Percentiles rank a stretch among this genome's conserved stretches.
These are phyloP conservation scores for Penicillium canariense DNA, from an alignment of 495 filamentous ascomycete genomes.

Conservation along the genomic window DNA sequence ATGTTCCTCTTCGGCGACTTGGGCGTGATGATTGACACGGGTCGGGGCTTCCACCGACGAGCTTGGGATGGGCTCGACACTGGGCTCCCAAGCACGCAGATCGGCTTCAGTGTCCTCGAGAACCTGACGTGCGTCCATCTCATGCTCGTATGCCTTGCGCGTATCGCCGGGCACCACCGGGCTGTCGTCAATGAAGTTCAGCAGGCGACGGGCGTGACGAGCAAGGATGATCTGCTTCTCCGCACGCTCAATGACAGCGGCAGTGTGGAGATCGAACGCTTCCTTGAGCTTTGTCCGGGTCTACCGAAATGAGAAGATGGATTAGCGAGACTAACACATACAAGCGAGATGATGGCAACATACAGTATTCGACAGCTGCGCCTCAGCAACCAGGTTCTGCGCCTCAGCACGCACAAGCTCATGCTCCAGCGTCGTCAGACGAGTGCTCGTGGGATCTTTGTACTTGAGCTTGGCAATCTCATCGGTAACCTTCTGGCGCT, in stretches of 20 bases:
- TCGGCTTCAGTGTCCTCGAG: slow-evolving; percentile 94
- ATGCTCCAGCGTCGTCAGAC: slow-evolving; percentile 82
- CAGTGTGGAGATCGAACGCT: slow-evolving; percentile 82
- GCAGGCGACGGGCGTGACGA: slow-evolving; percentile 77
- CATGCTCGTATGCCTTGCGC: slow-evolving; percentile 61
- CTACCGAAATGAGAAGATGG: slow-evolving; percentile 35
- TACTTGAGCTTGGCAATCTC: slow-evolving; percentile 87
- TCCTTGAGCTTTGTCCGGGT: slow-evolving; percentile 92
- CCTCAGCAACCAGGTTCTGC: slow-evolving; percentile 92
- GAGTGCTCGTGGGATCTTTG: slow-evolving; percentile 78
- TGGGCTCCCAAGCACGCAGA: slow-evolving; percentile 65
- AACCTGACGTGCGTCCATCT: slow-evolving; percentile 67
- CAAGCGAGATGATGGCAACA: neutral
- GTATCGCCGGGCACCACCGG: slow-evolving; percentile 85
- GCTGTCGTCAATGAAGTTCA: slow-evolving; percentile 87
- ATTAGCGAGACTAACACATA: slow-evolving; percentile 4
- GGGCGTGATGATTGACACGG: neutral
- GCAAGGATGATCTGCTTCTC: slow-evolving; percentile 96
- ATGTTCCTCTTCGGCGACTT: neutral
- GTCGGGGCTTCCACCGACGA: neutral
- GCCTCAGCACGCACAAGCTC: slow-evolving; percentile 94
- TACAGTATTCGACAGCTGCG: slow-evolving; percentile 92
- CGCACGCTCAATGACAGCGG: slow-evolving; percentile 86
- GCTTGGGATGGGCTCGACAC: slow-evolving; percentile 18
- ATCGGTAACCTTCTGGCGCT: slow-evolving; percentile 78